A percentile compares a stretch with the other conserved stretches of the same genome.
phyloP scores from a whole-genome alignment of 306 rosid species.

The Pachyrhizus erosus region DNA sequence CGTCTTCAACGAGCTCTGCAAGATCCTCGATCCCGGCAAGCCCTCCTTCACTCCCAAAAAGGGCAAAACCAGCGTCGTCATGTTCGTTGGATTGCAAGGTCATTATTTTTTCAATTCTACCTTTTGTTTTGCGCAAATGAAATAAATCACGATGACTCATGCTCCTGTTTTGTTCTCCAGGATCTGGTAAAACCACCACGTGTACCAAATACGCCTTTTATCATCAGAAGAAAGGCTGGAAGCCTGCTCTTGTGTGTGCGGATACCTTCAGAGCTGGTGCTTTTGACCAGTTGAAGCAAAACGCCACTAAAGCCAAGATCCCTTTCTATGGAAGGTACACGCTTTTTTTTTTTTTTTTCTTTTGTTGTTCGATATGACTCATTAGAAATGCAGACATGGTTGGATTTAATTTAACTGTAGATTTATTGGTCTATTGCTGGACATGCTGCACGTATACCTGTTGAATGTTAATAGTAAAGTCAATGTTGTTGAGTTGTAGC shows the following conservation, averaged over 20 bases:
- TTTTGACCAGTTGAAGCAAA: slow-evolving; percentile 95
- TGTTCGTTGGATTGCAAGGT: slow-evolving; percentile 97
- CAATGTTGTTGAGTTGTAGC: neutral
- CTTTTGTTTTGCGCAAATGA: neutral
- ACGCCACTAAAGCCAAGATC: slow-evolving; percentile 93
- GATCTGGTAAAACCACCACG: slow-evolving; percentile 93
- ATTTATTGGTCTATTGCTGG: neutral
- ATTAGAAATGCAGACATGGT: neutral
- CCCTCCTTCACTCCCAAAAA: slow-evolving; percentile 80
- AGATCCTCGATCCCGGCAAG: slow-evolving; percentile 91
- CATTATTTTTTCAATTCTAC: neutral
- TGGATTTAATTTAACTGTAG: slow-evolving; percentile 11
- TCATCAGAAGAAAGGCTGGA: slow-evolving; percentile 95
- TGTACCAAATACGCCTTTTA: slow-evolving; percentile 87
- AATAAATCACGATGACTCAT: neutral
- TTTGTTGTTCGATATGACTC: neutral
- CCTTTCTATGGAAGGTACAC: slow-evolving; percentile 94
- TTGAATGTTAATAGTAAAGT: neutral
- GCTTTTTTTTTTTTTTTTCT: neutral
- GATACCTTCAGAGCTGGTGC: slow-evolving; percentile 99
- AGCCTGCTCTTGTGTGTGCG: slow-evolving; percentile 95
- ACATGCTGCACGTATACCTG: slow-evolving; percentile 11
- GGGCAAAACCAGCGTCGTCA: slow-evolving; percentile 82
- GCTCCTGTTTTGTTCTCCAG: slow-evolving; percentile 36
- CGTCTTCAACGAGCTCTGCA: slow-evolving; percentile 83